Evolutionary conservation across 345 rosid species (phyloP).

Genomic region (Gossypium turneri): DNA sequence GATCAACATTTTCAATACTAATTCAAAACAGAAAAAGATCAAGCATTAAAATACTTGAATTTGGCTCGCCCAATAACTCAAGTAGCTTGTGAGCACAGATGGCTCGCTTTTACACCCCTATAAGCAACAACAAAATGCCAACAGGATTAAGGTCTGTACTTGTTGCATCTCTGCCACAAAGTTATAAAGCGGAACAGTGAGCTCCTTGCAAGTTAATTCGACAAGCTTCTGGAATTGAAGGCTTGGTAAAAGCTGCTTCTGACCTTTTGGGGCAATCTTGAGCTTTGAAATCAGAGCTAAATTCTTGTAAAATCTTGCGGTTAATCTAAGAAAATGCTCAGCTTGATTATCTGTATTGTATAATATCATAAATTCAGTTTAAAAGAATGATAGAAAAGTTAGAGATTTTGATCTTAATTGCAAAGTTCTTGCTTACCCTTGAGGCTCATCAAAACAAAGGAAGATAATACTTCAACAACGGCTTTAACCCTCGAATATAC

Average conservation of each 20-base stretch:
- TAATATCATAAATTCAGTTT: slow-evolving; percentile 13
- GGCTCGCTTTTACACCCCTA: background rate
- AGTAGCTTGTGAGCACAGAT: background rate
- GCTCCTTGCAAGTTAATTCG: slow-evolving; percentile 71
- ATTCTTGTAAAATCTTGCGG: slow-evolving; percentile 63
- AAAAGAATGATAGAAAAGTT: slow-evolving; percentile 2
- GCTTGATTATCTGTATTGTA: slow-evolving; percentile 61
- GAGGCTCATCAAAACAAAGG: slow-evolving; percentile 66
- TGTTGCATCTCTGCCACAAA: slow-evolving; percentile 67
- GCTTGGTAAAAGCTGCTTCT: slow-evolving; percentile 68
- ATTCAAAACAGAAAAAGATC: background rate
- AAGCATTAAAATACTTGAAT: background rate
- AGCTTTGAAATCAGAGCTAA: slow-evolving; percentile 73
- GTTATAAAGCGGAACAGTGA: slow-evolving; percentile 63
- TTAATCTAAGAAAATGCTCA: slow-evolving; percentile 54
- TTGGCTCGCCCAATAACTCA: background rate
- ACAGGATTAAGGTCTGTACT: slow-evolving; percentile 28
- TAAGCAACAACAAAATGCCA: background rate
- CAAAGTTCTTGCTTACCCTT: slow-evolving; percentile 44
- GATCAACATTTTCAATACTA: background rate
- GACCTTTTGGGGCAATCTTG: slow-evolving; percentile 68
- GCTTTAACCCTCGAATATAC: slow-evolving; percentile 59
- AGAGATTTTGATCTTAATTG: background rate
- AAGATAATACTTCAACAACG: slow-evolving; percentile 52
- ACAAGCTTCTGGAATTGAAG: slow-evolving; percentile 68